A percentile compares a stretch with the other conserved stretches of the same genome.
phyloP scores from a whole-genome alignment of 2,329 filamentous ascomycete genomes.

The Hypoxylon sp. region DNA sequence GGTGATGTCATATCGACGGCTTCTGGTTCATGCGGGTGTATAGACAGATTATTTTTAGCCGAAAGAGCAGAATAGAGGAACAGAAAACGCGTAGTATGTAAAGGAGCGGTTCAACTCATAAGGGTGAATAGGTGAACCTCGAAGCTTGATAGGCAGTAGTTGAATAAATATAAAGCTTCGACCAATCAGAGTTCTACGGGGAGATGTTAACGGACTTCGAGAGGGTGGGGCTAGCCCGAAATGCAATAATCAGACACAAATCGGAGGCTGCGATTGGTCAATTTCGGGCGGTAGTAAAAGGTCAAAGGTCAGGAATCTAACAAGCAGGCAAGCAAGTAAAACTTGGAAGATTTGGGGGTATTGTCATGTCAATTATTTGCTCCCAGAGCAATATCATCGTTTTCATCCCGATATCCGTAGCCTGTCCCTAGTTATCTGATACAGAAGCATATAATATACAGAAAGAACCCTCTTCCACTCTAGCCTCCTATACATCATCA shows the following conservation, averaged over 20 bases:
- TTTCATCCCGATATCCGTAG: conserved; percentile 29
- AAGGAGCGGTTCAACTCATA: not conserved
- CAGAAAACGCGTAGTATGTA: not conserved
- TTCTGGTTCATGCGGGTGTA: not conserved
- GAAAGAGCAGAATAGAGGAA: not conserved
- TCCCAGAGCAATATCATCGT: conserved; percentile 32
- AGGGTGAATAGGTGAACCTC: not conserved
- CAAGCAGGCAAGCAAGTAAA: not conserved
- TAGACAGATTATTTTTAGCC: not conserved
- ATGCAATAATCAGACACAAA: conserved; percentile 4
- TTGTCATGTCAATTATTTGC: conserved; percentile 27
- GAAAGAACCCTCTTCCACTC: conserved; percentile 3
- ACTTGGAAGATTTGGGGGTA: conserved; percentile 7
- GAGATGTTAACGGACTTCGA: not conserved
- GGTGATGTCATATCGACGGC: conserved; percentile 31
- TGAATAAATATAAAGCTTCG: not conserved
- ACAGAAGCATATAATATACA: conserved; percentile 42
- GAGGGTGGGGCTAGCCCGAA: conserved; percentile 5
- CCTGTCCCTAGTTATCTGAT: conserved; percentile 33
- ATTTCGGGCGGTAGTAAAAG: too few relatives aligned
- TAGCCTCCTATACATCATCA: conserved; percentile 48
- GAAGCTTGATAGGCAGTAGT: not conserved
- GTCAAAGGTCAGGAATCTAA: not conserved
- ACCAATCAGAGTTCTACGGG: conserved; percentile 11
- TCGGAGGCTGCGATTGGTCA: conserved; percentile 5